Evolutionary conservation across 768 basidiomycete genomes (phyloP).

Genomic region (Collybiopsis confluens): DNA sequence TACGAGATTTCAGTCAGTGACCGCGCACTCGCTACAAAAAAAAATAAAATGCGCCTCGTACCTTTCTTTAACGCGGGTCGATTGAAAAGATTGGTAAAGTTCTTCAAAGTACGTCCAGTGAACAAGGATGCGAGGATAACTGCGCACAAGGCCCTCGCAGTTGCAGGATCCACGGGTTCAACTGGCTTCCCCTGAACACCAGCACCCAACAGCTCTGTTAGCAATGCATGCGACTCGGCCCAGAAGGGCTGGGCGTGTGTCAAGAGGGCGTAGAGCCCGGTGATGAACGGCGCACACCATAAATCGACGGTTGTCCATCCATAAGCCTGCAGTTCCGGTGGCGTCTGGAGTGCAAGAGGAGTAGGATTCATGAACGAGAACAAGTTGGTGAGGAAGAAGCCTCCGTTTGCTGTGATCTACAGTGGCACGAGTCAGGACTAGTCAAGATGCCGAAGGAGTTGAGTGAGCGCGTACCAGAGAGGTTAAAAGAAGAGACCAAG

Average conservation of each 20-base stretch:
- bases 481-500: slow-evolving; percentile 71
- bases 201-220: slow-evolving; percentile 44
- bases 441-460: background rate
- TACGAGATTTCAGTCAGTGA: background rate
- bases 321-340: slow-evolving; percentile 72
- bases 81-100: slow-evolving; percentile 34
- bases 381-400: slow-evolving; percentile 75
- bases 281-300: slow-evolving; percentile 80
- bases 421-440: background rate
- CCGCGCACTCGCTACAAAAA: background rate
- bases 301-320: slow-evolving; percentile 86
- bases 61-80: background rate
- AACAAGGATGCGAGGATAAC: slow-evolving; percentile 61
- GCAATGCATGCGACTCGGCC: slow-evolving; percentile 51
- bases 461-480: slow-evolving; percentile 52
- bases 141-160: slow-evolving; percentile 71
- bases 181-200: slow-evolving; percentile 25
- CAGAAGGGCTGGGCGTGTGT: slow-evolving; percentile 88
- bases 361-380: slow-evolving; percentile 75
- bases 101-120: slow-evolving; percentile 58
- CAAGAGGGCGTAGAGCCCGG: slow-evolving; percentile 74
- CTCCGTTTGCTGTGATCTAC: slow-evolving; percentile 71
- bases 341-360: slow-evolving; percentile 64
- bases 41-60: background rate
- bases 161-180: slow-evolving; percentile 54